A percentile compares a stretch with the other conserved stretches of the same genome.
Evolutionary conservation across 345 rosid genomes (phyloP).

Genomic region (Syzygium oleosum): DNA sequence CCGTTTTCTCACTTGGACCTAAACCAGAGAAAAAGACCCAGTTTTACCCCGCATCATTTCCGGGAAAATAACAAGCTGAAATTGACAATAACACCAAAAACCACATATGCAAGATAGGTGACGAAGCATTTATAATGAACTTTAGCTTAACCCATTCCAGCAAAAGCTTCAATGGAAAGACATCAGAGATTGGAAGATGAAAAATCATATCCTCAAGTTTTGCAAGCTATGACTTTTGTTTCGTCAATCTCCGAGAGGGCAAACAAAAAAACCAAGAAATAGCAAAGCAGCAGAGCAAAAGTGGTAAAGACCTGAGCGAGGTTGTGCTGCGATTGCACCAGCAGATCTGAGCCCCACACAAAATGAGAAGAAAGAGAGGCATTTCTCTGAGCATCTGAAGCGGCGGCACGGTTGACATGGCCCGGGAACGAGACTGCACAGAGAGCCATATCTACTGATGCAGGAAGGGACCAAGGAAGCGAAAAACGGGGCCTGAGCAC

Average conservation of each 20-base stretch:
- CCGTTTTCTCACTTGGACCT: constrained; percentile 45
- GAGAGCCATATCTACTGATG: constrained; percentile 43
- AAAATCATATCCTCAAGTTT: background rate
- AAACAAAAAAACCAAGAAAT: background rate
- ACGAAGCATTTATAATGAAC: background rate
- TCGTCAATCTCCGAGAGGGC: background rate
- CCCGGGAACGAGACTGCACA: constrained; percentile 63
- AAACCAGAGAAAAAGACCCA: constrained; percentile 14
- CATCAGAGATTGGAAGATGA: background rate
- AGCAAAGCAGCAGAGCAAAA: background rate
- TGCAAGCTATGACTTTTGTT: background rate
- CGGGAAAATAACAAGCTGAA: background rate
- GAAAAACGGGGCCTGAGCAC: background rate
- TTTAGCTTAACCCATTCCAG: background rate
- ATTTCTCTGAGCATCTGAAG: constrained; percentile 28
- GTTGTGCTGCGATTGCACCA: constrained; percentile 19
- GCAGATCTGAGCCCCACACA: constrained; percentile 40
- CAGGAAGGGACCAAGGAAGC: background rate
- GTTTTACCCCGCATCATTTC: background rate
- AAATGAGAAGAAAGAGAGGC: constrained; percentile 18
- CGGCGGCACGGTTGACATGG: constrained; percentile 18
- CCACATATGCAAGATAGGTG: background rate
- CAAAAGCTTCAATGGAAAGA: background rate
- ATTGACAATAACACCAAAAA: background rate
- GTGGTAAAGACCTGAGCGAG: constrained; percentile 24